A percentile compares a stretch with the other conserved stretches of the same genome.
phyloP scores from a whole-genome alignment of 257 asterid species.

The Lycium barbarum region DNA sequence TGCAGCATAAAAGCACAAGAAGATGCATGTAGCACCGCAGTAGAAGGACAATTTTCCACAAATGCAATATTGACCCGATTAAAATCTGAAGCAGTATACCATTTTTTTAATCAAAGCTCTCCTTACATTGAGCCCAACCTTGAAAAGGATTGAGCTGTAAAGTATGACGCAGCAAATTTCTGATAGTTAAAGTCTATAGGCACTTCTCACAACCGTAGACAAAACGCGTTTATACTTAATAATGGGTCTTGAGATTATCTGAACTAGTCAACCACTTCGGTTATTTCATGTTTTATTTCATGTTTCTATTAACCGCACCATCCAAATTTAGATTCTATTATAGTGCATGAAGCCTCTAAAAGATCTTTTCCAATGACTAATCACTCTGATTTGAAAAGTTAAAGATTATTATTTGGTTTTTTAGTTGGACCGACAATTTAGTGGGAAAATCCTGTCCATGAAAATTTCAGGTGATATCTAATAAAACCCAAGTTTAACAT shows the following conservation, averaged over 20 bases:
- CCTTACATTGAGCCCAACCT: not conserved
- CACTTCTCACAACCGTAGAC: not conserved
- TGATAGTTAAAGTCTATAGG: not conserved
- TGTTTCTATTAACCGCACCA: not conserved
- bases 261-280: not conserved
- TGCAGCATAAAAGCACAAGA: not conserved
- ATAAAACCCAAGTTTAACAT: not conserved
- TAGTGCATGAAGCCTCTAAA: slow-evolving; percentile 2
- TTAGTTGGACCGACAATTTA: slow-evolving; percentile 2
- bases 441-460: not conserved
- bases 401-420: not conserved
- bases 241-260: not conserved
- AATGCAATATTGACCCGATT: not conserved
- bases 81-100: not conserved
- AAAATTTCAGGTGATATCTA: slow-evolving; percentile 2
- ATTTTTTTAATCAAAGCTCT: not conserved
- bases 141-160: not conserved
- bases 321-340: slow-evolving; percentile 7
- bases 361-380: not conserved
- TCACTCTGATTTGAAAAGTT: slow-evolving; percentile 17
- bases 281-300: not conserved
- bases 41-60: not conserved
- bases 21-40: not conserved
- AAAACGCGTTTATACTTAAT: not conserved
- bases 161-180: not conserved